Conservation (phyloP, 768 basidiomycete species). For the Candolleomyces aberdarensis region DNA sequence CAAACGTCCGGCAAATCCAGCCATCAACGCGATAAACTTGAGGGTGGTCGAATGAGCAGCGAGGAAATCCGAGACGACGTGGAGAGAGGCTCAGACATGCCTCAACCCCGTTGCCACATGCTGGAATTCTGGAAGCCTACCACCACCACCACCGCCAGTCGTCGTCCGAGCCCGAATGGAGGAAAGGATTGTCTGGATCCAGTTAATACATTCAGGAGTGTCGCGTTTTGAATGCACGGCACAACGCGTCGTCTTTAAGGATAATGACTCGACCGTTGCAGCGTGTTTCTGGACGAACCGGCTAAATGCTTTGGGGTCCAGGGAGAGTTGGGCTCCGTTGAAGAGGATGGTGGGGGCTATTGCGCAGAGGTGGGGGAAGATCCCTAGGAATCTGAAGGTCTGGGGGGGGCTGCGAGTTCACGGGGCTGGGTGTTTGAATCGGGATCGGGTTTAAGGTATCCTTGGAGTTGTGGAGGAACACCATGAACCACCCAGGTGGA, state of each 20-base stretch:
- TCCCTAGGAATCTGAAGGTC: slow-evolving; percentile 34
- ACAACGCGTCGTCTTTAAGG: slow-evolving; percentile 31
- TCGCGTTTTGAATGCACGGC: slow-evolving; percentile 14
- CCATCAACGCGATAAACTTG: slow-evolving; percentile 33
- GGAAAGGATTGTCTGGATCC: slow-evolving; percentile 37
- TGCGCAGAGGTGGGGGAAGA: slow-evolving; percentile 34
- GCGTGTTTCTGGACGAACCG: slow-evolving; percentile 36
- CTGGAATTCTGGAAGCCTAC: slow-evolving; percentile 26
- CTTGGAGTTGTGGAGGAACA: slow-evolving; percentile 43
- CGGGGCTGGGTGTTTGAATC: slow-evolving; percentile 31
- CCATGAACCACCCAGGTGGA: slow-evolving; percentile 38
- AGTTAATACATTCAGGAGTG: slow-evolving; percentile 29
- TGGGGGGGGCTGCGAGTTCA: slow-evolving; percentile 35
- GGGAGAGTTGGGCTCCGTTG: slow-evolving; percentile 39
- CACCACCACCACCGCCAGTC: no score
- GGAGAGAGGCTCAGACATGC: slow-evolving; percentile 32
- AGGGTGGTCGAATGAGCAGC: slow-evolving; percentile 24
- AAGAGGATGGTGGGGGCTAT: slow-evolving; percentile 42
- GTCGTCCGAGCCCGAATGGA: slow-evolving; percentile 17
- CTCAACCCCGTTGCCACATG: slow-evolving; percentile 33
- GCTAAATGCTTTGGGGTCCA: slow-evolving; percentile 28
- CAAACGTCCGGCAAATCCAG: no score
- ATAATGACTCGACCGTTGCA: slow-evolving; percentile 30
- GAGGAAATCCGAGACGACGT: slow-evolving; percentile 29
- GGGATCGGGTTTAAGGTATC: slow-evolving; percentile 35